Evolutionary conservation across 371 early-diverging fungal genomes (phyloP), one percentile per base, ranked within the genome.

Genomic region (Lichtheimia hyalospora): DNA sequence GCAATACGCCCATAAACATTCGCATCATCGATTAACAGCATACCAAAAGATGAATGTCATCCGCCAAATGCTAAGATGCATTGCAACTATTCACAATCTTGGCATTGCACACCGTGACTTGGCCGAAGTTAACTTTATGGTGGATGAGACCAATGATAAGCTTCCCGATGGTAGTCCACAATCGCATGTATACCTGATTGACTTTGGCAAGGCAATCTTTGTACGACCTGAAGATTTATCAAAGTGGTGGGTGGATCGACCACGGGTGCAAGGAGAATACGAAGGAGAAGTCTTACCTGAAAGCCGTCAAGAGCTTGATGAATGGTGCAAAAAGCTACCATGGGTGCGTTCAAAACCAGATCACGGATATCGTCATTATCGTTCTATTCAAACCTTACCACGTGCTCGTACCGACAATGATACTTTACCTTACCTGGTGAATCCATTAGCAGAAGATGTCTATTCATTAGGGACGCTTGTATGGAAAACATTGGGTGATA

Each of bases 71-170:
- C 60, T 88, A 0, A 49, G 70, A 13, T 83, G 78, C 40, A 80
- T 85, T 59, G 56, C 72, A 42, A 71, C 64, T 0, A 79, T 88
- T 48, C 88, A 88, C 44, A 57, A 60, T 2, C 63, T 74, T 10
- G 88, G 86, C 1, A 61, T 88, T 0, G 85, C 88, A 0, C 88
- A 88, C 62, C 74, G 88, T 12, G 85, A 88, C 60, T 54, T 88
- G 10, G 83, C 84, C 13, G 84, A 85, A 56, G 84, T 84, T 18
- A 88, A 86, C 52, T 83, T 86, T 60, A 88, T 88, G 88, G 85
- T 88, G 20, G 75, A 81, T 54, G 81, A 80, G 52, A 66, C 56
- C 8, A 63, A 67, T 20, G 60, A 58, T 1, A 54, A 64, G 10
- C 62, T 87, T 5, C 57, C 67, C 14, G 88, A 87, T 60, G 81